Conservation (phyloP, 352 stramenopile genomes). For the Pythium angustatum region DNA sequence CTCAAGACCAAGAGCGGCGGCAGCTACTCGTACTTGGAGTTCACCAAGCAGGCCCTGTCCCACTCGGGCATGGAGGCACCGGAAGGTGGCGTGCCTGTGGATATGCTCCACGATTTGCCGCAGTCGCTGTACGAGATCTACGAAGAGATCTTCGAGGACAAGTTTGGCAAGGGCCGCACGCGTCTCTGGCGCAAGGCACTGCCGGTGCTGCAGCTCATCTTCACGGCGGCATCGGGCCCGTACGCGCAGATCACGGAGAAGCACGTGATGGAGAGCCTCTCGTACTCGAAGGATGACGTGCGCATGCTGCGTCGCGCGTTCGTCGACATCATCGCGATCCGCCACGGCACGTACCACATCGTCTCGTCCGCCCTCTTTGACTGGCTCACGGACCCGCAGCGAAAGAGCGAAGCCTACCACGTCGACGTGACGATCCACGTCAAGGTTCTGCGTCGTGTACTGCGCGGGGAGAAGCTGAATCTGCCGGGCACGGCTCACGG, state of each 20-base stretch:
- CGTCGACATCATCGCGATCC: constrained; percentile 69
- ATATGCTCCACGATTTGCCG: constrained; percentile 70
- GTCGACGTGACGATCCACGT: constrained; percentile 55
- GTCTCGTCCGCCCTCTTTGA: constrained; percentile 68
- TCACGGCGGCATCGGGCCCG: constrained; percentile 62
- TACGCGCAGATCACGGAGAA: constrained; percentile 74
- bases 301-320: constrained; percentile 73
- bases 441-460: constrained; percentile 43
- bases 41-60: constrained; percentile 75
- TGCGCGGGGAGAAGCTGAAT: constrained; percentile 28
- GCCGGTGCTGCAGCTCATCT: constrained; percentile 70
- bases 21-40: constrained; percentile 81
- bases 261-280: constrained; percentile 61
- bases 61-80: constrained; percentile 65
- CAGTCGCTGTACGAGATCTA: constrained; percentile 85
- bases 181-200: constrained; percentile 80
- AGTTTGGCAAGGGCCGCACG: constrained; percentile 75
- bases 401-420: constrained; percentile 64
- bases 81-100: constrained; percentile 47
- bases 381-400: constrained; percentile 61
- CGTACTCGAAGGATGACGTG: constrained; percentile 60
- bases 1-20: constrained; percentile 70
- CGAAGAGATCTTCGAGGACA: constrained; percentile 86
- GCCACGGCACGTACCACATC: constrained; percentile 68
- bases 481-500: constrained; percentile 19